Conservation (phyloP, 345 rosid genomes). For the Gossypium sturtianum region DNA sequence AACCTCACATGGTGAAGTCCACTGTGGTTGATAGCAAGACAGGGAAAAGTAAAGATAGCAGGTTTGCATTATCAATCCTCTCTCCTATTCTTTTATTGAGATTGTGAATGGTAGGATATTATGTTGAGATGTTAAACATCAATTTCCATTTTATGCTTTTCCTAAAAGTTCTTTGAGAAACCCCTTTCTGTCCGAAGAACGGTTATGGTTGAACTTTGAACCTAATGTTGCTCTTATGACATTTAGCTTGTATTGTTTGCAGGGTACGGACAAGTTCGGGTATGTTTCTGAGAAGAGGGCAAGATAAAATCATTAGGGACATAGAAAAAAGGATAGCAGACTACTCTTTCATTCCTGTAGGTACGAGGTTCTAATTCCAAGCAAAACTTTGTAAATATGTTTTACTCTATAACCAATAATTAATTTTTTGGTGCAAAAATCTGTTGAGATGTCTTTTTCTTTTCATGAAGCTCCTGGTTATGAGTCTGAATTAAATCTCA, state of each 20-base stretch:
- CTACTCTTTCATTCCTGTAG: conserved; percentile 71
- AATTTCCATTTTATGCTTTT: not conserved
- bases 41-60: conserved; percentile 84
- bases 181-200: not conserved
- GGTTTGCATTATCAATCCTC: conserved; percentile 32
- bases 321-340: conserved; percentile 92
- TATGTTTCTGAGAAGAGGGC: conserved; percentile 74
- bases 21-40: conserved; percentile 83
- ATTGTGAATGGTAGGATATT: not conserved
- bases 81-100: not conserved
- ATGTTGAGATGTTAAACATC: not conserved
- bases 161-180: not conserved
- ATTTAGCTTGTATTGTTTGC: conserved; percentile 11
- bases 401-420: not conserved
- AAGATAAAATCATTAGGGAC: conserved; percentile 46
- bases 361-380: conserved; percentile 28
- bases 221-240: conserved; percentile 13
- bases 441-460: not conserved
- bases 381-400: not conserved
- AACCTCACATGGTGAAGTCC: conserved; percentile 79
- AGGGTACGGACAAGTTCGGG: conserved; percentile 96
- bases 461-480: not conserved
- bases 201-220: not conserved
- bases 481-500: not conserved
- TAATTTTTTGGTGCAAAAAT: not conserved